These are phyloP conservation scores for Claviceps sp. DNA, from an alignment of 2,329 filamentous ascomycete species.

Conservation along the genomic window DNA sequence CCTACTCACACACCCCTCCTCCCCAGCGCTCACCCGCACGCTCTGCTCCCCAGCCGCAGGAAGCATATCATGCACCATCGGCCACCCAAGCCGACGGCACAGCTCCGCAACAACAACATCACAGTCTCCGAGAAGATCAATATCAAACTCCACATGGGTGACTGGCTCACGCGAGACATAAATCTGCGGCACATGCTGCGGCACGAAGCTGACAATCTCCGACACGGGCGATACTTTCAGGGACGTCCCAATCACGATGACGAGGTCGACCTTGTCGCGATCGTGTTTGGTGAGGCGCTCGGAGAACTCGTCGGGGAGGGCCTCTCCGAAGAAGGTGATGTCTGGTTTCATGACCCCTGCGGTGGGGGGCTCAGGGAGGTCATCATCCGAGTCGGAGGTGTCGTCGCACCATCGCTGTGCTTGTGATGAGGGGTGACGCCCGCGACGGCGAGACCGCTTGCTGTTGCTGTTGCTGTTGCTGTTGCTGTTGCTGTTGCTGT, in stretches of 20 bases:
- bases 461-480: background rate
- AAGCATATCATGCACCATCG: conserved; percentile 70
- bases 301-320: conserved; percentile 72
- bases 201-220: conserved; percentile 73
- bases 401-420: conserved; percentile 20
- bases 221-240: conserved; percentile 93
- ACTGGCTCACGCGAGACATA: conserved; percentile 81
- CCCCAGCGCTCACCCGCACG: conserved; percentile 36
- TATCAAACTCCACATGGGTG: conserved; percentile 84
- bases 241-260: conserved; percentile 91
- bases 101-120: conserved; percentile 83
- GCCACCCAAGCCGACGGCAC: conserved; percentile 69
- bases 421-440: background rate
- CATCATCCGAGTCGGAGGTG: conserved; percentile 31
- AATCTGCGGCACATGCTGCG: conserved; percentile 71
- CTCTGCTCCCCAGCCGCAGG: conserved; percentile 48
- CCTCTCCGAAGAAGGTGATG: conserved; percentile 95
- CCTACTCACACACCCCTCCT: conserved; percentile 22
- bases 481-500: background rate
- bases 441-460: too few relatives aligned
- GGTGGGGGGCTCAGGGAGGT: conserved; percentile 49
- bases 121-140: conserved; percentile 90
- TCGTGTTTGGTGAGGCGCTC: conserved; percentile 71
- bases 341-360: conserved; percentile 89
- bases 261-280: conserved; percentile 66